Evolutionary conservation across 768 basidiomycete genomes (phyloP).

Genomic region (Strobilomyces dryophilus): DNA sequence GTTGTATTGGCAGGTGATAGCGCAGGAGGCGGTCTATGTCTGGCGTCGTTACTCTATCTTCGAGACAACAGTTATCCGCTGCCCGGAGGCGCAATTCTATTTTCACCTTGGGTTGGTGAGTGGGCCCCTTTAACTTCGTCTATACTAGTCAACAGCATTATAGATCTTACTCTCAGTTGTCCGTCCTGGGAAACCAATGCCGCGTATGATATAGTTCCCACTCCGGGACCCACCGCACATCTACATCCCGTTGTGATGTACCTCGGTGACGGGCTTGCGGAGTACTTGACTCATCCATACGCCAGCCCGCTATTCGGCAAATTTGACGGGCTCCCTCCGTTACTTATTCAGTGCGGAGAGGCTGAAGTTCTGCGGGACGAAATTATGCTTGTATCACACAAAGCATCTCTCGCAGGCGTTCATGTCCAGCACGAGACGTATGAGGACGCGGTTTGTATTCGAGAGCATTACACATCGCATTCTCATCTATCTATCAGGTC

Average conservation of each 20-base stretch:
- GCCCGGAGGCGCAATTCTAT: constrained; percentile 80
- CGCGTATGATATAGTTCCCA: constrained; percentile 77
- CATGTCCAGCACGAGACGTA: constrained; percentile 84
- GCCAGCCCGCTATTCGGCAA: constrained; percentile 93
- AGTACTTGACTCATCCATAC: constrained; percentile 93
- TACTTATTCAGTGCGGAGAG: constrained; percentile 90
- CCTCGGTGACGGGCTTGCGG: constrained; percentile 73
- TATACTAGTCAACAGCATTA: constrained; percentile 6
- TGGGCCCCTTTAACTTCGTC: constrained; percentile 14
- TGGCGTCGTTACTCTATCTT: constrained; percentile 89
- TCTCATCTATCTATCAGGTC: constrained; percentile 41
- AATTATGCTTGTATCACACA: constrained; percentile 86
- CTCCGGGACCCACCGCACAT: constrained; percentile 70
- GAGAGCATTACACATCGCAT: background rate
- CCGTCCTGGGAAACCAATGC: constrained; percentile 98
- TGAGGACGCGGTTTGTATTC: constrained; percentile 74
- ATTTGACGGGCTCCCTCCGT: constrained; percentile 78
- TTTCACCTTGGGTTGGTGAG: constrained; percentile 96
- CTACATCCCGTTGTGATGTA: constrained; percentile 94
- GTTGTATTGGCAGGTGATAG: constrained; percentile 89
- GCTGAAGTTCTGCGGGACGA: constrained; percentile 96
- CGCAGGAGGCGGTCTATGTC: constrained; percentile 84
- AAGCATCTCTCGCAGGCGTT: constrained; percentile 84
- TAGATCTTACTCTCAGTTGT: constrained; percentile 94
- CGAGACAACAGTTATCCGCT: constrained; percentile 85